Evolutionary conservation across 140 eudicot genomes (phyloP).

Genomic region (Cichorium intybus): DNA sequence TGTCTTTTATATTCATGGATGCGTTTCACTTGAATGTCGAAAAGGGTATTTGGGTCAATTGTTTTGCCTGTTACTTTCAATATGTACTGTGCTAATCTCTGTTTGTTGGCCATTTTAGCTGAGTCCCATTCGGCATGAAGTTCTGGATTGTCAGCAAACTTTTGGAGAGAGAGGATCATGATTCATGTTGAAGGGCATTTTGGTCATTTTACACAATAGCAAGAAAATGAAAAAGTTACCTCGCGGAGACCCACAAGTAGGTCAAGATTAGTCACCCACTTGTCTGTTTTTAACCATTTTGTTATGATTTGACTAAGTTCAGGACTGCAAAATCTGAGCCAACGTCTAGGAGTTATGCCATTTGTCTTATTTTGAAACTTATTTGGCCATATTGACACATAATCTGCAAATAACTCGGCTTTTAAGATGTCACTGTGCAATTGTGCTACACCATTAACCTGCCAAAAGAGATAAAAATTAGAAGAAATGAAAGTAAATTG

Average conservation of each 20-base stretch:
- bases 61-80: slow-evolving; percentile 79
- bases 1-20: slow-evolving; percentile 98
- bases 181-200: not conserved
- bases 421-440: slow-evolving; percentile 94
- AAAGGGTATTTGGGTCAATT: slow-evolving; percentile 88
- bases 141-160: slow-evolving; percentile 88
- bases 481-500: no score
- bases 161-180: slow-evolving; percentile 18
- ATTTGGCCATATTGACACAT: slow-evolving; percentile 93
- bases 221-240: slow-evolving; percentile 32
- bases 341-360: slow-evolving; percentile 98
- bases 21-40: slow-evolving; percentile 97
- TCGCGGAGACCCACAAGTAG: slow-evolving; percentile 79
- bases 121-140: slow-evolving; percentile 91
- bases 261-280: slow-evolving; percentile 96
- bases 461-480: slow-evolving; percentile 23
- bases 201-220: not conserved
- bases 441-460: slow-evolving; percentile 99
- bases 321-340: slow-evolving; percentile 97
- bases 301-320: slow-evolving; percentile 91
- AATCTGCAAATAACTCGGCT: slow-evolving; percentile 85
- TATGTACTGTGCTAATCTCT: slow-evolving; percentile 73
- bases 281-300: slow-evolving; percentile 95
- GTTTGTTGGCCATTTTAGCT: slow-evolving; percentile 94
- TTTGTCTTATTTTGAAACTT: slow-evolving; percentile 97